Base-by-base conservation (phyloP, 306 rosid genomes). In the Biancaea sappan region DNA sequence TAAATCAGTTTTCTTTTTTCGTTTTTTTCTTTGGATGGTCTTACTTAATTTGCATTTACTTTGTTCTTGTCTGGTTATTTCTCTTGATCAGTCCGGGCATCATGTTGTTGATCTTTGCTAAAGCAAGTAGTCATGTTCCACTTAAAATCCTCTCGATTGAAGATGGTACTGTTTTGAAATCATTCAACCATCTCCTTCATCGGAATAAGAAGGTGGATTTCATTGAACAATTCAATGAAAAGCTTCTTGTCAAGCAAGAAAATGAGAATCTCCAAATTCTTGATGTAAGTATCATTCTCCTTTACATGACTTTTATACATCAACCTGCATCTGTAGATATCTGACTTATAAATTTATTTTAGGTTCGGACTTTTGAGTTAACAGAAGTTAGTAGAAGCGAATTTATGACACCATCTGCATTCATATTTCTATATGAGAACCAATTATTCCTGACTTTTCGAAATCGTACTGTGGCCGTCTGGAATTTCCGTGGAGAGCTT, bases 401-500 rank as follows among this genome's bases (percentile, higher is more conserved):
- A 74, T 95, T 92, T 83, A 92, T 92, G 99, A 95, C 99, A 6
- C 99, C 99, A 6, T 95, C 98, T 15, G 99, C 99, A 40, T 95
- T 95, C 64, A 95, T 95, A 83, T 95, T 95, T 81, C 84, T 95
- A 32, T 95, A 95, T 6, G 99, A 92, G 89, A 95, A 95, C 78
- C 99, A 95, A 75, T 72, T 95, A 69, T 95, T 95, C 79, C 81
- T 95, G 62, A 95, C 99, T 5, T 95, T 95, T 80, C 89, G 97
- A 62, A 89, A 92, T 47, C 96, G 99, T 13, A 88, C 97, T 43
- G 99, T 95, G 83, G 99, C 98, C 58, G 99, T 95, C 58, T 95
- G 99, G 99, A 95, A 95, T 86, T 92, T 95, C 62, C 98, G 99
- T 29, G 99, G 99, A 60, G 99, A 95, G 87, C 98, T 95, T 76